phyloP scores from a whole-genome alignment of 768 basidiomycete genomes.

The Astraeus odoratus region DNA sequence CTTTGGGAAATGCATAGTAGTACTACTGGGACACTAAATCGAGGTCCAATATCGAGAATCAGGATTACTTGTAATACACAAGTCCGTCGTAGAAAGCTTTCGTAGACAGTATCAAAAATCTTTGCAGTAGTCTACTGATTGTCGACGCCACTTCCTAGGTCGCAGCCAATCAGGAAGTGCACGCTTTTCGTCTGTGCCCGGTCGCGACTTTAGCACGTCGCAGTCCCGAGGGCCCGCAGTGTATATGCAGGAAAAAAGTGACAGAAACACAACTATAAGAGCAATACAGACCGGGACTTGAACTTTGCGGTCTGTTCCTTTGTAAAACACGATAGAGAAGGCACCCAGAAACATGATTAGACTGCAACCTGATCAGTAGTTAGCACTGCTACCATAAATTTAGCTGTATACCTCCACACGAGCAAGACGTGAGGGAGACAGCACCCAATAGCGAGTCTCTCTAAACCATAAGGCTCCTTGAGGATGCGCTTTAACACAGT shows the following conservation, averaged over 20 bases:
- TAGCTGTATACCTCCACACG: conserved; percentile 31
- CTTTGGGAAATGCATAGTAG: conserved; percentile 23
- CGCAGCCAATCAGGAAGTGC: no score
- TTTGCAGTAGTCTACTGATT: no score
- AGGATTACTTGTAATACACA: no score
- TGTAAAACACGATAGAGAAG: conserved; percentile 26
- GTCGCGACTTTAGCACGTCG: not conserved
- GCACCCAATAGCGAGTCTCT: conserved; percentile 33
- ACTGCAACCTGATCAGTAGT: conserved; percentile 15
- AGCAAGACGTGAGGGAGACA: conserved; percentile 35
- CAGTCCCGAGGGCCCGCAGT: conserved; percentile 19
- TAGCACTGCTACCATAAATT: not conserved
- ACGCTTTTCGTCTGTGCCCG: not conserved
- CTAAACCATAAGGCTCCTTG: conserved; percentile 22
- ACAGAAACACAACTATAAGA: conserved; percentile 15
- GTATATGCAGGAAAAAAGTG: conserved; percentile 26
- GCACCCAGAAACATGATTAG: conserved; percentile 29
- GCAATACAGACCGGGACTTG: conserved; percentile 21
- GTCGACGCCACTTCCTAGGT: no score
- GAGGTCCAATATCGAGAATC: no score
- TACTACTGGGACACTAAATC: no score
- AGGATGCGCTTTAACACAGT: conserved; percentile 22
- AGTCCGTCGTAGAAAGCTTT: no score
- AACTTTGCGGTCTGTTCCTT: conserved; percentile 15
- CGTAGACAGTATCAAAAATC: no score